Evolutionary conservation across 1,139 yeast species (phyloP), one percentile per base, ranked within the genome.

Genomic region (Kluyveromyces marxianus): DNA sequence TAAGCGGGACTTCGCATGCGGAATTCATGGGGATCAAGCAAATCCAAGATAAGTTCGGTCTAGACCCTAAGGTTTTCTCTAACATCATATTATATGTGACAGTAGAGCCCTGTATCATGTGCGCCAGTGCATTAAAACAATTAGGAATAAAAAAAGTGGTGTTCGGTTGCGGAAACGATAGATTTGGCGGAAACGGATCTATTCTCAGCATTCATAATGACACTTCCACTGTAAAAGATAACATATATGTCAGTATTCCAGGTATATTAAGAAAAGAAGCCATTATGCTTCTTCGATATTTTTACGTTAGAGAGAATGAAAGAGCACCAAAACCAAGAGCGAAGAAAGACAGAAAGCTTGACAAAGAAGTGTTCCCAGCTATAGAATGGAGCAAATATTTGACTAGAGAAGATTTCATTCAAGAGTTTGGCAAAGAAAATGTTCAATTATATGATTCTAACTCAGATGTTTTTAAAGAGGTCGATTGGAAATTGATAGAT

Each of bases 61-160:
- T 42, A 25, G 45, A 46, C 26, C 56, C 58, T 1, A 49, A 56
- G 8, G 55, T 79, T 10, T 69, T 88, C 66, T 57, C 67, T 44
- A 71, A 75, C 54, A 62, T 77, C 50, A 79, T 79, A 32, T 70
- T 92, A 24, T 92, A 89, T 63, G 99, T 92, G 26, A 88, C 97
- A 0, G 97, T 92, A 1, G 99, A 92, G 64, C 99, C 99, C 0
- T 92, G 99, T 63, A 83, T 94, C 7, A 92, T 92, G 99, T 92
- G 99, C 69, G 97, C 97, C 0, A 82, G 95, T 29, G 92, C 96
- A 2, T 67, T 92, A 44, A 76, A 92, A 47, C 98, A 92, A 58
- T 64, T 90, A 33, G 83, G 85, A 1, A 78, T 92, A 24, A 68
- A 78, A 25, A 70, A 71, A 37, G 96, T 90, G 2, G 79, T 81